A percentile compares a stretch with the other conserved stretches of the same genome.
These are phyloP conservation scores for Fusarium mangiferae DNA, from an alignment of 2,329 filamentous ascomycete species.

Conservation along the genomic window DNA sequence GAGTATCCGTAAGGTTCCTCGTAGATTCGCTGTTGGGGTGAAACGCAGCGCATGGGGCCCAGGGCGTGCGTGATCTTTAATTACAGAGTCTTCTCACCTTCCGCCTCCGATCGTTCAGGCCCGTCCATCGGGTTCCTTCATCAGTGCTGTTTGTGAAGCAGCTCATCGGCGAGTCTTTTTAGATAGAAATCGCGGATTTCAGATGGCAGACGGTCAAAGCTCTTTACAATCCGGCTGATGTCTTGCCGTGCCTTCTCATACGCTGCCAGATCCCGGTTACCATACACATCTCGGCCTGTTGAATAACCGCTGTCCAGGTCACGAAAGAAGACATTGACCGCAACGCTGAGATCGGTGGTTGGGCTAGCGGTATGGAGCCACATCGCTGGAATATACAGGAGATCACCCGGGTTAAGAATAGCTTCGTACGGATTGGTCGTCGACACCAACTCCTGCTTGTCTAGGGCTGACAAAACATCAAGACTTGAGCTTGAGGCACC, in stretches of 20 bases:
- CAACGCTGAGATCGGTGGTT: slow-evolving; percentile 70
- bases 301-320: slow-evolving; percentile 76
- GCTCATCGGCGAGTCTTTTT: slow-evolving; percentile 74
- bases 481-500: slow-evolving; percentile 84
- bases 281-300: slow-evolving; percentile 83
- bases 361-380: slow-evolving; percentile 84
- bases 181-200: slow-evolving; percentile 82
- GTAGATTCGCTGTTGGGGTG: not conserved
- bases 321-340: slow-evolving; percentile 91
- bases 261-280: slow-evolving; percentile 83
- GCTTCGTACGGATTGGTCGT: slow-evolving; percentile 76
- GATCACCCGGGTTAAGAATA: slow-evolving; percentile 74
- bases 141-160: slow-evolving; percentile 51
- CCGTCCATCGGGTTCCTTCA: not conserved
- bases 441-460: slow-evolving; percentile 51
- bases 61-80: not conserved
- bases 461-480: slow-evolving; percentile 70
- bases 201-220: slow-evolving; percentile 71
- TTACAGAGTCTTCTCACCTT: not conserved
- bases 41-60: slow-evolving; percentile 5
- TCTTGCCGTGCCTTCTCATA: slow-evolving; percentile 85
- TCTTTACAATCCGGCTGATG: slow-evolving; percentile 71
- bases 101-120: not conserved
- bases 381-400: slow-evolving; percentile 82
- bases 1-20: not conserved